Conservation (phyloP, 1,284 basidiomycete genomes). For the Fomitiporia mediterranea region DNA sequence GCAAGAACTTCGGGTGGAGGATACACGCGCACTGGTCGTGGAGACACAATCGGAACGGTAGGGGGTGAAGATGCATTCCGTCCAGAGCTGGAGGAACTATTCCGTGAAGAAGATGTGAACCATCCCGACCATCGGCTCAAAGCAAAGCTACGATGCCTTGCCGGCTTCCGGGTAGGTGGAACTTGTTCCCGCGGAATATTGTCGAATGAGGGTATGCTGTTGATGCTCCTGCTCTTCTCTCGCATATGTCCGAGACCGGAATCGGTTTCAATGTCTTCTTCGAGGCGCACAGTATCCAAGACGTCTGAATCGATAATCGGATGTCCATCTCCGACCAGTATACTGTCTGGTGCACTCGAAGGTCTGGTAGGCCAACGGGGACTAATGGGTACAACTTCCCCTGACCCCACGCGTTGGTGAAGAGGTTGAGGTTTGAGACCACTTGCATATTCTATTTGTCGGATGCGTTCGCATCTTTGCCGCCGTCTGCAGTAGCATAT, state of each 20-base stretch:
- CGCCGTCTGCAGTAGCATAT: constrained; percentile 39
- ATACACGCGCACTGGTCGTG: constrained; percentile 8
- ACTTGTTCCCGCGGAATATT: constrained; percentile 6
- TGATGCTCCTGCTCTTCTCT: constrained; percentile 11
- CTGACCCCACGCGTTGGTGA: constrained; percentile 6
- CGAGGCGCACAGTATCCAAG: neutral
- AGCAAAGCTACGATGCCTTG: constrained; percentile 9
- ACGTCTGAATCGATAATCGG: neutral
- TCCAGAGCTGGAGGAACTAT: constrained; percentile 6
- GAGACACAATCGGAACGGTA: constrained; percentile 12
- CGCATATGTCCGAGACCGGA: constrained; percentile 15
- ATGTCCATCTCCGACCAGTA: neutral
- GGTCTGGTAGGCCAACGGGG: constrained; percentile 2
- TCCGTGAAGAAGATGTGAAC: constrained; percentile 11
- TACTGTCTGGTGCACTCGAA: neutral
- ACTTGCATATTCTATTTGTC: constrained; percentile 20
- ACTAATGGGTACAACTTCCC: constrained; percentile 3
- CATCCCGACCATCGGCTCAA: constrained; percentile 16
- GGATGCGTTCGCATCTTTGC: constrained; percentile 14
- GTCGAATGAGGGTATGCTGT: constrained; percentile 8
- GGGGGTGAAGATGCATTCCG: neutral
- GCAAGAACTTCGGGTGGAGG: constrained; percentile 8
- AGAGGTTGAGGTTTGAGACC: neutral
- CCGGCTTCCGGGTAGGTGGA: neutral
- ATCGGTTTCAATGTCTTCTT: constrained; percentile 17